Percentiles rank a stretch among this genome's conserved stretches.
Evolutionary conservation across 768 basidiomycete species (phyloP).

Genomic region (Tylopilus sp.): DNA sequence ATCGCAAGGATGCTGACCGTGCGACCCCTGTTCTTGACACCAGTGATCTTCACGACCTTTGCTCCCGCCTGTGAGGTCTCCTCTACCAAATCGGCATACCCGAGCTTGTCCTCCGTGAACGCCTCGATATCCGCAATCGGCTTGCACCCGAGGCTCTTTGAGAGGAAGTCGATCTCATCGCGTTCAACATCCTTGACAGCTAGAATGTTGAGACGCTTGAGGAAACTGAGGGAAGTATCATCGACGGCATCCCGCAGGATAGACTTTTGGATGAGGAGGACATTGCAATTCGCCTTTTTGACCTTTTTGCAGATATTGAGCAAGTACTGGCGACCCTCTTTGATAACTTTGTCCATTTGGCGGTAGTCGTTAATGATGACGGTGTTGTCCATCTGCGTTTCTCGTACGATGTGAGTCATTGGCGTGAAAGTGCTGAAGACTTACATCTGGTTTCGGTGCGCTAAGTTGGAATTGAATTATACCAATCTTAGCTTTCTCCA

Average conservation of each 20-base stretch:
- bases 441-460: conserved; percentile 94
- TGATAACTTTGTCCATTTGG: conserved; percentile 99
- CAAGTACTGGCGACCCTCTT: conserved; percentile 97
- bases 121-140: conserved; percentile 97
- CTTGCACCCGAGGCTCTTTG: conserved; percentile 92
- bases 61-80: conserved; percentile 78
- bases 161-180: conserved; percentile 97
- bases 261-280: conserved; percentile 97
- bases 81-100: conserved; percentile 93
- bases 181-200: conserved; percentile 97
- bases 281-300: conserved; percentile 99
- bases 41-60: conserved; percentile 92
- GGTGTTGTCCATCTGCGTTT: conserved; percentile 94
- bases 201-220: conserved; percentile 94
- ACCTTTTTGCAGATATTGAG: conserved; percentile 99
- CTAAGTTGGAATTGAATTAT: conserved; percentile 98
- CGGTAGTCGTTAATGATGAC: conserved; percentile 99
- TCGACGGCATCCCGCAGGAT: conserved; percentile 99
- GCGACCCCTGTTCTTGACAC: conserved; percentile 90
- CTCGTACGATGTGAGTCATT: neutral
- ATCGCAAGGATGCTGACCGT: conserved; percentile 96
- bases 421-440: conserved; percentile 23
- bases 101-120: conserved; percentile 97
- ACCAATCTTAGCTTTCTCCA: conserved; percentile 98
- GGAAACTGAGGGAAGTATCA: conserved; percentile 94